Conservation (phyloP, 2,329 filamentous ascomycete genomes). For the Neonectria neomacrospora region DNA sequence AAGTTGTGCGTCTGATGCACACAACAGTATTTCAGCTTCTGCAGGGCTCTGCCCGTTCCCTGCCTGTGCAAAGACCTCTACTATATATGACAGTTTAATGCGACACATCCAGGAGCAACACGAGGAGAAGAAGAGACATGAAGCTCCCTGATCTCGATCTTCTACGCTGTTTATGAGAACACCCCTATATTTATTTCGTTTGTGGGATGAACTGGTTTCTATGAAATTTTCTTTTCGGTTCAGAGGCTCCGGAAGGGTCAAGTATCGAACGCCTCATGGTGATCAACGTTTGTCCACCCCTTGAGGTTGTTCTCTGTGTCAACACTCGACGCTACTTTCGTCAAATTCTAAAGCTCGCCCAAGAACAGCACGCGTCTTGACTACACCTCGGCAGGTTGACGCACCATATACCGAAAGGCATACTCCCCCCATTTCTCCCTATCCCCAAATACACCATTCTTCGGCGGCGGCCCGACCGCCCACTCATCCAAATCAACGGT, state of each 20-base stretch:
- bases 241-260: neutral
- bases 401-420: conserved; percentile 48
- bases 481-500: conserved; percentile 49
- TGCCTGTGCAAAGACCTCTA: neutral
- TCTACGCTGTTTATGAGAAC: neutral
- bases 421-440: conserved; percentile 48
- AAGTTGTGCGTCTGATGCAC: neutral
- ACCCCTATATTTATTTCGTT: neutral
- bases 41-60: neutral
- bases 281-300: neutral
- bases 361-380: neutral
- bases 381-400: neutral
- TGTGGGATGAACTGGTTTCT: neutral
- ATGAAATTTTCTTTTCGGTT: neutral
- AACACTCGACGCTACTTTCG: neutral
- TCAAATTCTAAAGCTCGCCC: neutral
- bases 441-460: conserved; percentile 30
- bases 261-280: neutral
- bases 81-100: neutral
- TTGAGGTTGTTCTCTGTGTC: too few relatives aligned
- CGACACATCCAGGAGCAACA: neutral
- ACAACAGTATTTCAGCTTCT: neutral
- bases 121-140: neutral
- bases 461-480: conserved; percentile 40
- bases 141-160: neutral